phyloP scores from a whole-genome alignment of 345 rosid species.

The Microcos paniculata region DNA sequence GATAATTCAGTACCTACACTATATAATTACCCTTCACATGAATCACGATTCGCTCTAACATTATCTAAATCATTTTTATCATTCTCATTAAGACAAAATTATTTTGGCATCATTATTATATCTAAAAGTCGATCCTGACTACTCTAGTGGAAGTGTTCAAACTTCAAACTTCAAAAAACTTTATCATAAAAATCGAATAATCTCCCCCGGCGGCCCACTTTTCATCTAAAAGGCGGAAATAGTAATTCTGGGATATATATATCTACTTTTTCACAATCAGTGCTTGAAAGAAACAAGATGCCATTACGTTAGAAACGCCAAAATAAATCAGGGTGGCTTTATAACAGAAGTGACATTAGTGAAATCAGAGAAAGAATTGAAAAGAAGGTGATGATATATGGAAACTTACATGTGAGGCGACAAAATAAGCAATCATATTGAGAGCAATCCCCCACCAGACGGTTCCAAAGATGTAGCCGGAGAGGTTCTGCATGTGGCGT shows the following conservation, averaged over 20 bases:
- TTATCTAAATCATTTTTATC: neutral
- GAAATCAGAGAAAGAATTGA: too few species aligned
- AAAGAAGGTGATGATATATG: too few species aligned
- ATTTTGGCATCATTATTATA: neutral
- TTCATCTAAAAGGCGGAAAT: neutral
- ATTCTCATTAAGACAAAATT: neutral
- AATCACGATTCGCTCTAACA: slow-evolving; percentile 7
- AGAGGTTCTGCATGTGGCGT: slow-evolving; percentile 80
- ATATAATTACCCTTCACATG: neutral
- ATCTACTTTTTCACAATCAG: neutral
- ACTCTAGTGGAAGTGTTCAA: neutral
- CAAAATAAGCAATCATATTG: slow-evolving; percentile 90
- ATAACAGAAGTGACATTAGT: neutral
- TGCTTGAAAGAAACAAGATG: neutral
- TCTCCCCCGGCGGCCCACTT: neutral
- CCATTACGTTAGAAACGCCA: neutral
- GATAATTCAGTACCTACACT: neutral
- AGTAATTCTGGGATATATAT: neutral
- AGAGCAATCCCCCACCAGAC: slow-evolving; percentile 98
- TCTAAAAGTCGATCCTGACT: neutral
- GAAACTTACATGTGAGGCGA: slow-evolving; percentile 86
- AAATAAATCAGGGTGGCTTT: neutral
- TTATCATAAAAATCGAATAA: neutral
- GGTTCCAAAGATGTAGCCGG: slow-evolving; percentile 94
- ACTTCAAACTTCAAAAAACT: too few species aligned